Evolutionary conservation across 805 yeast genomes (phyloP), one percentile per base, ranked within the genome.

Genomic region (Dipodascopsis tothii): DNA sequence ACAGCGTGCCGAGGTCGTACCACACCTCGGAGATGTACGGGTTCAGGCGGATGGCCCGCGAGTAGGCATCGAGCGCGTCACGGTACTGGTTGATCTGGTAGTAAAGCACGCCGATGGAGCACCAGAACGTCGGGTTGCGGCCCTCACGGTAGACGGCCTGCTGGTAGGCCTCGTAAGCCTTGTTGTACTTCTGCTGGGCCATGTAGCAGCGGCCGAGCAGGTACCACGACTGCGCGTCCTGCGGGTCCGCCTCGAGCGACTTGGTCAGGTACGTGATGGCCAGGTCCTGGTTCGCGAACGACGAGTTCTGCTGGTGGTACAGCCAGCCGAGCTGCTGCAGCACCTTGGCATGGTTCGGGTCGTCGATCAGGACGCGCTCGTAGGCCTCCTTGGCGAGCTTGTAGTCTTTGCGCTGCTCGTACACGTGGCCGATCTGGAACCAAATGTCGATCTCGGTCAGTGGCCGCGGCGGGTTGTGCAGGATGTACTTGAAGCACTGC

Each of bases 91-190:
- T 79, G 48, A 92, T 90, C 66, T 92, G 96, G 65, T 90, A 92
- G 67, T 92, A 92, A 46, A 92, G 72, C 14, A 92, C 98, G 62
- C 98, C 98, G 58, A 83, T 83, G 25, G 85, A 79, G 63, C 92
- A 83, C 98, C 98, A 92, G 70, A 92, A 92, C 1, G 96, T 92
- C 45, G 98, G 97, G 64, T 92, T 92, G 62, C 96, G 76, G 32
- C 94, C 82, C 64, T 92, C 97, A 51, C 96, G 76, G 64, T 92
- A 92, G 46, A 92, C 98, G 9, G 97, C 97, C 63, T 88, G 96
- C 68, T 92, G 98, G 75, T 90, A 92, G 0, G 96, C 94, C 61
- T 92, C 97, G 65, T 90, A 92, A 1, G 98, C 97, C 39, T 92
- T 87, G 48, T 92, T 82, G 68, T 87, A 92, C 63, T 90, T 95